Conservation (phyloP, 768 basidiomycete genomes). For the Pisolithus sp. region DNA sequence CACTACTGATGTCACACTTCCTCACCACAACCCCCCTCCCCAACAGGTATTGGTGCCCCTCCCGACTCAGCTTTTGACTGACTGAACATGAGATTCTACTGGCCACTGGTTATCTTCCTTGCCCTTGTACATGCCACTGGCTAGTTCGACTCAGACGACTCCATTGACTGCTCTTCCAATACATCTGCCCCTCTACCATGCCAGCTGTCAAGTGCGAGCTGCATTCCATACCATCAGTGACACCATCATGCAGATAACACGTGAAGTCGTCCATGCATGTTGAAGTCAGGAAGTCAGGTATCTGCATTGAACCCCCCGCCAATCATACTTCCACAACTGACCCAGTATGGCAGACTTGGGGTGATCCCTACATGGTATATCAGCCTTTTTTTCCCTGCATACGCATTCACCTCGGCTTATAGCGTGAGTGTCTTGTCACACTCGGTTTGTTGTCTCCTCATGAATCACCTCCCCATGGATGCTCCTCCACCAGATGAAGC, state of each 20-base stretch:
- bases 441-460: conserved; percentile 67
- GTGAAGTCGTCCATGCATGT: conserved; percentile 42
- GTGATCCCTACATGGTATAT: conserved; percentile 72
- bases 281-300: conserved; percentile 49
- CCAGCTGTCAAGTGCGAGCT: conserved; percentile 25
- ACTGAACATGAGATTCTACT: too few relatives aligned
- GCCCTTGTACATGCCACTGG: too few relatives aligned
- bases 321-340: conserved; percentile 59
- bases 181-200: conserved; percentile 35
- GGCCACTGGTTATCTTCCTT: too few relatives aligned
- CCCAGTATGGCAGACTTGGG: conserved; percentile 82
- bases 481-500: too few relatives aligned
- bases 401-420: not conserved
- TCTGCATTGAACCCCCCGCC: conserved; percentile 68
- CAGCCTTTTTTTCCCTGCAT: not conserved
- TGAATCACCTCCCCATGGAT: conserved; percentile 29
- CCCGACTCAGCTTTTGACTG: too few relatives aligned
- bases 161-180: conserved; percentile 41
- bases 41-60: too few relatives aligned
- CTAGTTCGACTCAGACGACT: too few relatives aligned
- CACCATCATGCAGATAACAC: conserved; percentile 46
- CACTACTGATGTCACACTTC: too few relatives aligned
- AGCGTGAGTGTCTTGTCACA: conserved; percentile 80
- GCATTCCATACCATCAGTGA: conserved; percentile 37
- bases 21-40: too few relatives aligned